These are phyloP conservation scores for Wickerhamiella cacticola DNA, from an alignment of 805 yeast genomes.

Conservation along the genomic window DNA sequence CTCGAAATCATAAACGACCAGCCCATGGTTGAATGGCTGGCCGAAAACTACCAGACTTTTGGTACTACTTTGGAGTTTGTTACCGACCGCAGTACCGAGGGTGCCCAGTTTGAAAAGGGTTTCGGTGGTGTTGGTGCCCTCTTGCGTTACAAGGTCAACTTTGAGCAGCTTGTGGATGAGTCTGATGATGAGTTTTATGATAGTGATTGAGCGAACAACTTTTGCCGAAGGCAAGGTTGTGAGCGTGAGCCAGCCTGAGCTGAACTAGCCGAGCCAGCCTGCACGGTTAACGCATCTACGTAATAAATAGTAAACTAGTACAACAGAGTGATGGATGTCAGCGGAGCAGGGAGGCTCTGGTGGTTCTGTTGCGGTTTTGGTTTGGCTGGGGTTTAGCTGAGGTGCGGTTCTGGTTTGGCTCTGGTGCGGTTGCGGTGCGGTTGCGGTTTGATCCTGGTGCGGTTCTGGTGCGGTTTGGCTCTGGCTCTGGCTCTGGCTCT, in stretches of 20 bases:
- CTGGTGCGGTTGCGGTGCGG: no score
- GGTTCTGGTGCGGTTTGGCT: no score
- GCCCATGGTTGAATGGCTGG: constrained; percentile 90
- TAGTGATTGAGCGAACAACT: constrained; percentile 33
- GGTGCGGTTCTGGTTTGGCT: no score
- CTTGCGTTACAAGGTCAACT: constrained; percentile 91
- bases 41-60: constrained; percentile 84
- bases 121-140: constrained; percentile 99
- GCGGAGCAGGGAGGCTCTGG: no score
- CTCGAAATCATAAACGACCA: constrained; percentile 81
- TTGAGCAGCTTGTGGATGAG: constrained; percentile 86
- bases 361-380: no score
- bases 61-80: constrained; percentile 97
- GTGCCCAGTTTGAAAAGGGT: constrained; percentile 95
- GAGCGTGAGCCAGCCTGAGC: no score
- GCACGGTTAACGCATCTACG: background rate
- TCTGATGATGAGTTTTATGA: constrained; percentile 78
- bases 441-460: no score
- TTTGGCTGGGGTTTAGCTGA: no score
- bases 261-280: no score
- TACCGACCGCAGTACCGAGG: constrained; percentile 92
- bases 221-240: background rate
- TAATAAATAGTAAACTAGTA: no score
- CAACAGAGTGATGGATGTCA: no score
- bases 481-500: no score